Base-by-base conservation (phyloP, 305 asterid species). In the Ajuga reptans region DNA sequence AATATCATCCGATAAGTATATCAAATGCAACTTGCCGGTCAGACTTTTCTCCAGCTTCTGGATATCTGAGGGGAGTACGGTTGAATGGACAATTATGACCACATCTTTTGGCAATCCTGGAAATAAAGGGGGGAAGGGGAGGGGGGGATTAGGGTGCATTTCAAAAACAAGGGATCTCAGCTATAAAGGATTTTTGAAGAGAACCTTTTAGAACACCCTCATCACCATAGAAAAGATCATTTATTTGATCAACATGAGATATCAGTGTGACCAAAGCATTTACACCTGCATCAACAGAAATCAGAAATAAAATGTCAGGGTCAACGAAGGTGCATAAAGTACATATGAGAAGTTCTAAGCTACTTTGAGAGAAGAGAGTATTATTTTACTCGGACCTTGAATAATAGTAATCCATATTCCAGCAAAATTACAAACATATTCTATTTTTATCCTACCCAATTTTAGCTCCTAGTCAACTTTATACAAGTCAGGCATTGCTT, bases 261-360 rank as follows among this genome's bases (percentile, higher is more conserved):
- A 90, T 56, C 79, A 90, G 81, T 60, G 81, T 75, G 80, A 92
- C 87, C 85, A 92, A 75, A 73, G 98, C 97, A 68, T 66, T 82
- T 59, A 84, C 90, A 75, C 90, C 97, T 92, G 90, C 73, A 70
- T 16, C 41, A 66, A 58, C 64, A 77, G n/a, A n/a, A 49, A 18
- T 31, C 46, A 16, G 50, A 57, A n/a, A 58, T 53, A 67, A 70
- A 34, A 46, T 37, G 37, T 66, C 24, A 60, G 39, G 50, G 31
- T 39, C 21, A 61, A 64, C 1, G 10, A 72, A 64, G 27, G 29
- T 34, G 17, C 71, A 29, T 5, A 12, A 49, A 24, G 27, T 18
- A 21, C 56, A 39, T 18, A 3, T 41, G 39, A 56, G 33, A 53
- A 71, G 64, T n/a, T 5, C 18, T 69, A 60, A 61, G 74, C 49